Base-by-base conservation (phyloP, 768 basidiomycete species). In the Phanerodontia chrysosporium region DNA sequence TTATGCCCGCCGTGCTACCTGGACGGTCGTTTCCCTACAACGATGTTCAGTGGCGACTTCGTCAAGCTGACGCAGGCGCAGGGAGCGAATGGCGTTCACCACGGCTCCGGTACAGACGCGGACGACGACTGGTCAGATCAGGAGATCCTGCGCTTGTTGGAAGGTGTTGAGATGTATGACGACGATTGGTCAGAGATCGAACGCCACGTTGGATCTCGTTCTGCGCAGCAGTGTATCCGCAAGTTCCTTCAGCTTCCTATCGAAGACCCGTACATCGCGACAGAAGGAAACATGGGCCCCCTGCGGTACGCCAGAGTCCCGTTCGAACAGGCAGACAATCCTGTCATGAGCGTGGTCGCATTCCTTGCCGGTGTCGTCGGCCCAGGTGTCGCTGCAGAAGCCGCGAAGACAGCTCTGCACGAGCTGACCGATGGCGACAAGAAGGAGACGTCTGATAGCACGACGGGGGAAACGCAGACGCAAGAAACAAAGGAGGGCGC, bases 341-440 rank as follows among this genome's bases (percentile, higher is more conserved):
- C 97, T 0, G 93, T 99, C 18, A 94, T 99, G 94, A 93, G 91
- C 71, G 97, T 98, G 24, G 95, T 98, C 21, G 94, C 97, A 1
- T 98, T 98, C 77, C 79, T 99, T 24, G 94, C 97, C 8, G 90
- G 92, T 6, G 94, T 95, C 10, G 89, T 98, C 7, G 86, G 85
- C 10, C 93, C 94, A 0, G 87, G 87, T 0, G 89, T 97, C 3
- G 96, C 95, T 3, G 90, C 93, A 0, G 94, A 94, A 60, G 96
- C 95, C 1, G 97, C 97, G 6, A 94, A 94, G 71, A 86, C 86
- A 0, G 95, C 94, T 0, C 73, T 96, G 60, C 90, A 90, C 46
- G 89, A 90, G 58, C 78, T 96, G 21, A 87, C 86, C 9, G 84
- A 86, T 62, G 84, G 80, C 10, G 76, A 81, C 44, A 75, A 69